These are phyloP conservation scores for Ceratocystis smalleyi DNA, from an alignment of 2,329 filamentous ascomycete genomes.

Conservation along the genomic window DNA sequence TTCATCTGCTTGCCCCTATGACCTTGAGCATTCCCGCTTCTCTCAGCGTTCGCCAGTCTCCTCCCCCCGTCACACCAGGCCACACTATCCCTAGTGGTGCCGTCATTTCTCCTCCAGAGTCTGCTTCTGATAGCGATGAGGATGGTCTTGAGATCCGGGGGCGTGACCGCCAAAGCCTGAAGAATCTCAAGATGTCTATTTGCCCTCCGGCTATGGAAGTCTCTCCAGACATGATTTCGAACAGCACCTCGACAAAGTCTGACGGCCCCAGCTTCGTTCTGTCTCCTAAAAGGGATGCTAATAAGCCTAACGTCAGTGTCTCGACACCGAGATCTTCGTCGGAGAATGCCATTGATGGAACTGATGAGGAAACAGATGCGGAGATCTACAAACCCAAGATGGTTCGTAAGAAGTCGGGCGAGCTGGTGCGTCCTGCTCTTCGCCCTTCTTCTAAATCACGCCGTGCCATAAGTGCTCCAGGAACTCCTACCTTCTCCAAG, in stretches of 20 bases:
- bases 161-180: slow-evolving; percentile 37
- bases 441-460: slow-evolving; percentile 52
- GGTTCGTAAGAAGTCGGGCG: slow-evolving; percentile 95
- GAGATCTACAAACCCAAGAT: slow-evolving; percentile 64
- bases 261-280: slow-evolving; percentile 22
- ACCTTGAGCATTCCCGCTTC: slow-evolving; percentile 28
- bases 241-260: slow-evolving; percentile 32
- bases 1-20: slow-evolving; percentile 10
- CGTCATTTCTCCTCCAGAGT: slow-evolving; percentile 84
- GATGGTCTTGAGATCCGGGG: slow-evolving; percentile 42
- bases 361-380: slow-evolving; percentile 49
- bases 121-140: slow-evolving; percentile 47
- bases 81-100: slow-evolving; percentile 64
- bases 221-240: slow-evolving; percentile 18
- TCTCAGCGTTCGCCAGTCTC: slow-evolving; percentile 62
- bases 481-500: slow-evolving; percentile 88
- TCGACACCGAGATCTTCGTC: slow-evolving; percentile 26
- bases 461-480: slow-evolving; percentile 89
- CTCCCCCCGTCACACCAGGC: slow-evolving; percentile 60
- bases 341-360: slow-evolving; percentile 35
- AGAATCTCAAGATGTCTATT: slow-evolving; percentile 67
- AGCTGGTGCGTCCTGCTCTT: slow-evolving; percentile 83
- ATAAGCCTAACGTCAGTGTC: slow-evolving; percentile 32
- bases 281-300: slow-evolving; percentile 39
- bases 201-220: slow-evolving; percentile 30